phyloP scores from a whole-genome alignment of 108 stramenopile species.

The Skeletonema grethae region DNA sequence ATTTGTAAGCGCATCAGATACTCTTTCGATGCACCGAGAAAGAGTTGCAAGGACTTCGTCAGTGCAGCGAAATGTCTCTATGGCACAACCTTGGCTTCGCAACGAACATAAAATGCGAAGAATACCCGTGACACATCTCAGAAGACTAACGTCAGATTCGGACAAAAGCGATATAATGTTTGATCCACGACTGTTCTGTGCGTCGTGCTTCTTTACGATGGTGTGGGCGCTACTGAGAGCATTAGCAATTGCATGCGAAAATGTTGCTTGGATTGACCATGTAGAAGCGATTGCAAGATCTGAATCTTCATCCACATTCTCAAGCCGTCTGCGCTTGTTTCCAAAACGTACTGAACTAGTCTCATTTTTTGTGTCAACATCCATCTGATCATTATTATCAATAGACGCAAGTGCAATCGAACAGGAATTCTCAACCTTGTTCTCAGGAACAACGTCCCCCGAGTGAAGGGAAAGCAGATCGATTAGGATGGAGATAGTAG shows the following conservation, averaged over 20 bases:
- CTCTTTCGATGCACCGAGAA: slow-evolving; percentile 19
- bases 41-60: slow-evolving; percentile 12
- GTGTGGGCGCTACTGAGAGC: slow-evolving; percentile 11
- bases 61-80: background rate
- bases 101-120: slow-evolving; percentile 33
- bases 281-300: background rate
- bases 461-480: slow-evolving; percentile 5
- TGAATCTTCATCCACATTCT: background rate
- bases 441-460: background rate
- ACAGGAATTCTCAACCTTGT: slow-evolving; percentile 19
- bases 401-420: slow-evolving; percentile 7
- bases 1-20: slow-evolving; percentile 18
- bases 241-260: slow-evolving; percentile 18
- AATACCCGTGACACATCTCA: slow-evolving; percentile 22
- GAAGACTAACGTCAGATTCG: slow-evolving; percentile 14
- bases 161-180: slow-evolving; percentile 17
- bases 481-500: slow-evolving; percentile 25
- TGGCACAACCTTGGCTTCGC: background rate
- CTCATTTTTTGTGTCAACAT: background rate
- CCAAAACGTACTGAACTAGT: slow-evolving; percentile 10
- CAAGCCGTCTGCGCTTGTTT: slow-evolving; percentile 38
- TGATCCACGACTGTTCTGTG: background rate
- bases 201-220: slow-evolving; percentile 10
- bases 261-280: slow-evolving; percentile 16
- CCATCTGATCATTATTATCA: background rate